These are phyloP conservation scores for Globisporangium polare DNA, from an alignment of 352 stramenopile genomes.

Conservation along the genomic window DNA sequence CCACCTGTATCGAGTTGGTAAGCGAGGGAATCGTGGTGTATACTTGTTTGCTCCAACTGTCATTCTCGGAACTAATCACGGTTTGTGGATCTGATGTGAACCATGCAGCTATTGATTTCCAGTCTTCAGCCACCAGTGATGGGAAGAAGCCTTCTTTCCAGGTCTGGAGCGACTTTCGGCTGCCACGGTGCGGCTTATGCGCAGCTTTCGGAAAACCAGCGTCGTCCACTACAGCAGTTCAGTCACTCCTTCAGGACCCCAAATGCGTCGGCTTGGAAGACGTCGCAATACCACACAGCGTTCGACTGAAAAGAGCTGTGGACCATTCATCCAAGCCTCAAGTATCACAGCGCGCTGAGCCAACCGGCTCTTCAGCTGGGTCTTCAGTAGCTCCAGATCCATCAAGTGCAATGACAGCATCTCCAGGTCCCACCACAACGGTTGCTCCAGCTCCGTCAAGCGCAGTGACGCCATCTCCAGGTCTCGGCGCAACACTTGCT, in stretches of 20 bases:
- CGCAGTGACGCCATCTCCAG: background rate
- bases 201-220: constrained; percentile 30
- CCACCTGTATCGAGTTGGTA: constrained; percentile 58
- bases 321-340: background rate
- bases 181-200: constrained; percentile 53
- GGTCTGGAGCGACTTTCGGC: constrained; percentile 34
- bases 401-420: background rate
- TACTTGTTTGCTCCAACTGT: background rate
- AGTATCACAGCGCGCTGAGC: background rate
- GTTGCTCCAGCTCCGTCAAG: background rate
- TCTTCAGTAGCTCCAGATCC: background rate
- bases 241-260: constrained; percentile 1
- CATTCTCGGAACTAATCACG: constrained; percentile 10
- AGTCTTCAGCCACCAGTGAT: background rate
- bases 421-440: background rate
- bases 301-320: constrained; percentile 9
- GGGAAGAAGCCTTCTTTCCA: constrained; percentile 15
- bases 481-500: background rate
- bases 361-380: background rate
- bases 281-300: constrained; percentile 17
- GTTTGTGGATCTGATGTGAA: constrained; percentile 2
- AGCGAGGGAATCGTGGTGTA: constrained; percentile 14
- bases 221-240: background rate
- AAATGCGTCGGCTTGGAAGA: constrained; percentile 33
- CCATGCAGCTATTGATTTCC: constrained; percentile 14